Percentiles rank a stretch among this genome's conserved stretches.
phyloP scores from a whole-genome alignment of 208 protist species.

The Leptomonas seymouri region DNA sequence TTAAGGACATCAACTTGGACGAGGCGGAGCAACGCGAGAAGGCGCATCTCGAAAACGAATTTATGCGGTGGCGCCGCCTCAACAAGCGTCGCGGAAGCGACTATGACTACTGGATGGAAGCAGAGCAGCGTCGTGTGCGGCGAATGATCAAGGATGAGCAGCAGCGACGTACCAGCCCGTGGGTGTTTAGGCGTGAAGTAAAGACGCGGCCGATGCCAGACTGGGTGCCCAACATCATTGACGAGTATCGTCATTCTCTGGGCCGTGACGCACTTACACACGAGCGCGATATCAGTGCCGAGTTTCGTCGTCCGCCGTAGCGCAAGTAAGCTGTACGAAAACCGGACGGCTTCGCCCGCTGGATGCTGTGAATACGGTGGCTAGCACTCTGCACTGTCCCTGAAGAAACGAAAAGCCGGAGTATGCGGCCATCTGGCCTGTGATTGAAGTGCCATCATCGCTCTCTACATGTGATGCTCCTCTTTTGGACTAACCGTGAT shows the following conservation, averaged over 20 bases:
- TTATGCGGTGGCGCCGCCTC: slow-evolving; percentile 71
- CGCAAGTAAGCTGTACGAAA: background rate
- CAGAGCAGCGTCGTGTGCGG: slow-evolving; percentile 63
- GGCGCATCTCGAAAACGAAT: slow-evolving; percentile 66
- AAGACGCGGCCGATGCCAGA: slow-evolving; percentile 49
- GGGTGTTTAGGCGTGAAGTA: slow-evolving; percentile 26
- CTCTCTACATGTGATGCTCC: no score
- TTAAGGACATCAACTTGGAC: slow-evolving; percentile 67
- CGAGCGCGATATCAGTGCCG: slow-evolving; percentile 60
- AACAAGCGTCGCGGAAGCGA: slow-evolving; percentile 46
- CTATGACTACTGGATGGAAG: slow-evolving; percentile 88
- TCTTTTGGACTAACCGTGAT: no score
- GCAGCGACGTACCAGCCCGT: slow-evolving; percentile 43
- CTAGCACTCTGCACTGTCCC: no score
- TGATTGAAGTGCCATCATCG: no score
- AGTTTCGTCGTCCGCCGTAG: slow-evolving; percentile 44
- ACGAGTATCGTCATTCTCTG: slow-evolving; percentile 85
- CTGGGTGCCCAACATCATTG: slow-evolving; percentile 89
- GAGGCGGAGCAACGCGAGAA: slow-evolving; percentile 72
- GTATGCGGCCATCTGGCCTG: no score
- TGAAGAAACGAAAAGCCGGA: no score
- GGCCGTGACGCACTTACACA: slow-evolving; percentile 71
- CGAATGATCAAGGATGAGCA: slow-evolving; percentile 57
- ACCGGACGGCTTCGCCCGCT: no score
- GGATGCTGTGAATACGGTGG: no score